phyloP scores from a whole-genome alignment of 2,329 filamentous ascomycete genomes.

The Fusarium multiceps region DNA sequence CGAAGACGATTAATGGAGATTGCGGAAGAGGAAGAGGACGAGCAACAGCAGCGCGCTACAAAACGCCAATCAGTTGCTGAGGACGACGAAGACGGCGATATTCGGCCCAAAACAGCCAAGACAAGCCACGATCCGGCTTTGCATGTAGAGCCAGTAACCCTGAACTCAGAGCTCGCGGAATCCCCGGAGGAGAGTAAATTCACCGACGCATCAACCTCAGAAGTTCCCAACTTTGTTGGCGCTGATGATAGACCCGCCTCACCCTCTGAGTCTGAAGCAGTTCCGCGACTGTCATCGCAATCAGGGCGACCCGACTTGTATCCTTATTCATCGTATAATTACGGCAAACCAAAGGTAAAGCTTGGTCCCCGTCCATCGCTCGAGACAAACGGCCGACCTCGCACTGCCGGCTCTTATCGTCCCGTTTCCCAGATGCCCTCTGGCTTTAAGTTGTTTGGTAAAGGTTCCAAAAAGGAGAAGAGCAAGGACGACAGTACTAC shows the following conservation, averaged over 20 bases:
- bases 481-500: slow-evolving; percentile 43
- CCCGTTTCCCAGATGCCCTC: slow-evolving; percentile 84
- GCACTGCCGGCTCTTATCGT: slow-evolving; percentile 71
- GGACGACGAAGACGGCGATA: slow-evolving; percentile 56
- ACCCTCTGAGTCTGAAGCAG: slow-evolving; percentile 58
- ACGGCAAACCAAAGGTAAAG: slow-evolving; percentile 84
- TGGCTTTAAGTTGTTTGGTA: slow-evolving; percentile 78
- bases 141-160: slow-evolving; percentile 55
- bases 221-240: slow-evolving; percentile 65
- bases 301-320: slow-evolving; percentile 64
- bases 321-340: slow-evolving; percentile 61
- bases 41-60: slow-evolving; percentile 65
- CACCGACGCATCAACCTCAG: slow-evolving; percentile 56
- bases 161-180: slow-evolving; percentile 64
- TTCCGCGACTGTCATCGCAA: slow-evolving; percentile 62
- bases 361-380: slow-evolving; percentile 85
- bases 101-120: slow-evolving; percentile 44
- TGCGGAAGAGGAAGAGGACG: slow-evolving; percentile 90
- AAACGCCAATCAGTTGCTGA: slow-evolving; percentile 69
- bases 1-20: slow-evolving; percentile 88
- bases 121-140: slow-evolving; percentile 45
- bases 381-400: slow-evolving; percentile 70
- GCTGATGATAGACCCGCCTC: slow-evolving; percentile 58
- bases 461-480: slow-evolving; percentile 62
- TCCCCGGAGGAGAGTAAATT: slow-evolving; percentile 64